A percentile compares a stretch with the other conserved stretches of the same genome.
Conservation (phyloP, 2,329 filamentous ascomycete genomes). For the Myriangium duriaei region DNA sequence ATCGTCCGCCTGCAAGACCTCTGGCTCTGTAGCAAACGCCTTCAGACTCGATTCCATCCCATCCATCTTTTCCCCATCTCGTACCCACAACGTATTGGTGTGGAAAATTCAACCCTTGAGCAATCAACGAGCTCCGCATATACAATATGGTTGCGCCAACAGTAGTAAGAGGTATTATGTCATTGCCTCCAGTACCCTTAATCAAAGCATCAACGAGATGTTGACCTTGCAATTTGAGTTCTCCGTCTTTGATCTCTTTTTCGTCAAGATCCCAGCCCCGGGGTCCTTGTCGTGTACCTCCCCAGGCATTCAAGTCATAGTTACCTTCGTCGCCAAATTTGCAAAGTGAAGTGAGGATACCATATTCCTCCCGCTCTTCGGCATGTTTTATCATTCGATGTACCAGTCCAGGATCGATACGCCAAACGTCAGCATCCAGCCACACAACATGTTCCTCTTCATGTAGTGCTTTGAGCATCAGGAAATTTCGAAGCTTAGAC, state of each 20-base stretch:
- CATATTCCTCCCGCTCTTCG: slow-evolving; percentile 17
- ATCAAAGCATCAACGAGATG: slow-evolving; percentile 11
- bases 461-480: slow-evolving; percentile 21
- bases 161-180: slow-evolving; percentile 24
- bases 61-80: slow-evolving; percentile 24
- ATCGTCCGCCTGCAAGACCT: slow-evolving; percentile 1
- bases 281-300: slow-evolving; percentile 1
- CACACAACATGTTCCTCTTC: slow-evolving; percentile 25
- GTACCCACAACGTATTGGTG: slow-evolving; percentile 25
- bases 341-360: slow-evolving; percentile 25
- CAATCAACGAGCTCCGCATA: slow-evolving; percentile 21
- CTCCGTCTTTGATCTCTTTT: slow-evolving; percentile 1
- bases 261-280: neutral
- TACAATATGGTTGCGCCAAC: slow-evolving; percentile 27
- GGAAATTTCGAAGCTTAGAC: slow-evolving; percentile 23
- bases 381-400: slow-evolving; percentile 22
- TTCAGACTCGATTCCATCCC: slow-evolving; percentile 27
- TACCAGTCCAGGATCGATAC: slow-evolving; percentile 21
- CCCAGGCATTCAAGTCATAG: slow-evolving; percentile 29
- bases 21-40: slow-evolving; percentile 23
- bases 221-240: neutral
- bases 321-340: slow-evolving; percentile 21
- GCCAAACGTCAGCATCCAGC: slow-evolving; percentile 27
- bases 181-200: slow-evolving; percentile 18
- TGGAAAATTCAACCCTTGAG: slow-evolving; percentile 25